Conservation (phyloP, 306 rosid genomes). For the Comarum palustre region DNA sequence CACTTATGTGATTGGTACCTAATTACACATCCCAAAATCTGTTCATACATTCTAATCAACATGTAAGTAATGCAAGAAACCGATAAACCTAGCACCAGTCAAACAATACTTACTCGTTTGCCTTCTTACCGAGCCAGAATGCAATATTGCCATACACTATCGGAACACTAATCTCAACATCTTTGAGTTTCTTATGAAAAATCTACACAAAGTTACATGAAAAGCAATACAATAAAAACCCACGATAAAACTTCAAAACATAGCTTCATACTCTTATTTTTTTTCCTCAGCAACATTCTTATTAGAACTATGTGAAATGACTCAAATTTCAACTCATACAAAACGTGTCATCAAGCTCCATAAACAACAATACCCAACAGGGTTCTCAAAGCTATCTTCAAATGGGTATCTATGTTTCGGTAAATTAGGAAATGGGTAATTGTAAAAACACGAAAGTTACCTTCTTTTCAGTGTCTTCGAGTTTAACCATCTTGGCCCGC, state of each 20-base stretch:
- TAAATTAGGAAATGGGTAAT: conserved; percentile 23
- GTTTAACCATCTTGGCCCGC: conserved; percentile 51
- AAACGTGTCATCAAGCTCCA: not conserved
- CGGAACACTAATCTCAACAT: conserved; percentile 67
- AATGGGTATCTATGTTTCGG: conserved; percentile 9
- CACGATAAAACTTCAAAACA: not conserved
- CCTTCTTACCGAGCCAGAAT: conserved; percentile 90
- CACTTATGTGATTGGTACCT: conserved; percentile 82
- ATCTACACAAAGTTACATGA: conserved; percentile 48
- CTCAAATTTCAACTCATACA: not conserved
- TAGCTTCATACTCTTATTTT: not conserved
- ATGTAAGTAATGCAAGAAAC: conserved; percentile 13
- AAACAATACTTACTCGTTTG: conserved; percentile 66
- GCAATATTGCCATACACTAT: conserved; percentile 75
- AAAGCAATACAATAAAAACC: conserved; percentile 24
- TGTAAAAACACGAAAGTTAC: conserved; percentile 31
- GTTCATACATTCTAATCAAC: not conserved
- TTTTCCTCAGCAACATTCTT: not conserved
- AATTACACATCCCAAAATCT: conserved; percentile 17
- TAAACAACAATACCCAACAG: conserved; percentile 7
- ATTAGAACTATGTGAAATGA: not conserved
- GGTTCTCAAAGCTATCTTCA: conserved; percentile 11
- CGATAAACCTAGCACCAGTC: conserved; percentile 16
- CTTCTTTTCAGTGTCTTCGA: conserved; percentile 65
- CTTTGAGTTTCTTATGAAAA: conserved; percentile 58